phyloP scores from a whole-genome alignment of 2,329 filamentous ascomycete species.

The Dichotomopilus funicola region DNA sequence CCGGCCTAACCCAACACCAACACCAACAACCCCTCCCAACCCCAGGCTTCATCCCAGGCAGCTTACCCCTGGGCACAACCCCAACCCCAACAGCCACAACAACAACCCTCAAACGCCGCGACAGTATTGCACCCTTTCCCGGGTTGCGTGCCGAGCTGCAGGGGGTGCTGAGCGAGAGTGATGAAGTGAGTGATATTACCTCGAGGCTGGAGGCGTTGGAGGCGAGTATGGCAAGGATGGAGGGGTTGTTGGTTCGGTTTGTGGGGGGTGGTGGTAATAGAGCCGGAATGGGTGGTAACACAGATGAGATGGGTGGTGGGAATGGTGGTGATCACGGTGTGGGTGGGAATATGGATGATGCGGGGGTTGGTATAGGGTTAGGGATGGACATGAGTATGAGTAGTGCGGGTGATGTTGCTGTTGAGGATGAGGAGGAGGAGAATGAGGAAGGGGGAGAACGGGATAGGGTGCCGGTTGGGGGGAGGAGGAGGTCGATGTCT shows the following conservation, averaged over 20 bases:
- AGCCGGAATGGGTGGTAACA: not conserved
- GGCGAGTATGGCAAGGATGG: constrained; percentile 37
- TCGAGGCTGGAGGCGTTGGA: constrained; percentile 45
- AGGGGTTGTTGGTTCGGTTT: constrained; percentile 27
- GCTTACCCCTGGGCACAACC: not conserved
- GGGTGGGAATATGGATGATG: not conserved
- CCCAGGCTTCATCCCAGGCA: too few relatives aligned
- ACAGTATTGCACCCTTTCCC: constrained; percentile 50
- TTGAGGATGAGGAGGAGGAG: not conserved
- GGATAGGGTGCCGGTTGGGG: not conserved
- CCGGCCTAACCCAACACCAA: too few relatives aligned
- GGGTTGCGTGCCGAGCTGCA: constrained; percentile 45
- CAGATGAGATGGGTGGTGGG: not conserved
- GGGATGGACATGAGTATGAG: not conserved
- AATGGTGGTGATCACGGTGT: not conserved
- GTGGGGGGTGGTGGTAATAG: constrained; percentile 9
- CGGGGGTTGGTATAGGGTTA: not conserved
- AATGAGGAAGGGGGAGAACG: not conserved
- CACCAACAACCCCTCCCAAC: not conserved
- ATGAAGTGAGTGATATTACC: constrained; percentile 39
- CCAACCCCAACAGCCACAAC: constrained; percentile 8
- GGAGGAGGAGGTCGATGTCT: constrained; percentile 3
- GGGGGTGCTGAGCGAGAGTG: constrained; percentile 41
- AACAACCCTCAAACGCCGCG: constrained; percentile 26
- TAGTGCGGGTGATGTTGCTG: not conserved